phyloP scores from a whole-genome alignment of 495 filamentous ascomycete species.

The Poronia punctata region DNA sequence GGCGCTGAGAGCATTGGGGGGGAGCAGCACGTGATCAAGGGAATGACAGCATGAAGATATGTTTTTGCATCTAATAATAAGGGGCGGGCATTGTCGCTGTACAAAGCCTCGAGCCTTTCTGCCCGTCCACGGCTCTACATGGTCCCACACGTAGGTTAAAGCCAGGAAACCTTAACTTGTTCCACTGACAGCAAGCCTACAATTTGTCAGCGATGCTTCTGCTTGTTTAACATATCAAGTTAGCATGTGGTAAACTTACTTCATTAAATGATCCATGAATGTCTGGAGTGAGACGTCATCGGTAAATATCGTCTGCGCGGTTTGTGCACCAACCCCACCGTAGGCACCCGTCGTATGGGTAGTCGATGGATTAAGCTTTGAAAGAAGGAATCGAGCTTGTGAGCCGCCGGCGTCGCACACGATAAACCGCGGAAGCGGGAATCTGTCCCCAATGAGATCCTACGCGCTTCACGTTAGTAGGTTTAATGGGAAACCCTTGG shows the following conservation, averaged over 20 bases:
- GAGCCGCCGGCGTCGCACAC: slow-evolving; percentile 98
- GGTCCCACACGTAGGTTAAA: too few species aligned
- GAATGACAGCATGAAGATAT: too few species aligned
- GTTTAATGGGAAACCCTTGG: neutral
- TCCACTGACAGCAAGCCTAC: slow-evolving; percentile 47
- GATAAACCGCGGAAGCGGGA: slow-evolving; percentile 96
- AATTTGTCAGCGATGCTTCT: slow-evolving; percentile 14
- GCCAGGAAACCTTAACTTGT: slow-evolving; percentile 41
- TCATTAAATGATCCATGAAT: slow-evolving; percentile 99
- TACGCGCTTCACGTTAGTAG: too few species aligned
- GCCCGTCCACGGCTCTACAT: too few species aligned
- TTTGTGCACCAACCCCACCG: slow-evolving; percentile 76
- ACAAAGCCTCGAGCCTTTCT: too few species aligned
- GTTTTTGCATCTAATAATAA: neutral
- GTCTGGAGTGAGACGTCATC: slow-evolving; percentile 98
- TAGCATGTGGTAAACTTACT: too few species aligned
- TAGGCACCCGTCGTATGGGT: slow-evolving; percentile 94
- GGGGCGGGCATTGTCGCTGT: too few species aligned
- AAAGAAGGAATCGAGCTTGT: slow-evolving; percentile 93
- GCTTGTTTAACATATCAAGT: slow-evolving; percentile 18
- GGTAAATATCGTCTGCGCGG: slow-evolving; percentile 97
- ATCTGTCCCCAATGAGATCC: slow-evolving; percentile 96
- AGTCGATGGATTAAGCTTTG: slow-evolving; percentile 96
- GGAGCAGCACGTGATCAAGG: too few species aligned
- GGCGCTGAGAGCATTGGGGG: too few species aligned